Percentiles rank a stretch among this genome's conserved stretches.
phyloP scores from a whole-genome alignment of 2,329 filamentous ascomycete genomes.

The Aaosphaeria arxii region DNA sequence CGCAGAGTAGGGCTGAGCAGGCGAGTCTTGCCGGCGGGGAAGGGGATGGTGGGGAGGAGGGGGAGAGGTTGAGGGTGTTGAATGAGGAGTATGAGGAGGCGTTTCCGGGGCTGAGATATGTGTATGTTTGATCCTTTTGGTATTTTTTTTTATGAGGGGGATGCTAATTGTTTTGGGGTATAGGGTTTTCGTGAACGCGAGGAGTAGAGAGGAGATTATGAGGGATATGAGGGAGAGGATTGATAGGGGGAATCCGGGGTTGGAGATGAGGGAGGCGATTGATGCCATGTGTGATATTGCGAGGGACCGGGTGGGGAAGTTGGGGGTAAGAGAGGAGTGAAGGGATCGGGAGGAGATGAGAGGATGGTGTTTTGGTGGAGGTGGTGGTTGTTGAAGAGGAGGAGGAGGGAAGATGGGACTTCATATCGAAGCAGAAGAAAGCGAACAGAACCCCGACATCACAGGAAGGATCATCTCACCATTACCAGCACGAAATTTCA shows the following conservation, averaged over 20 bases:
- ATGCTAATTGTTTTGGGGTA: neutral
- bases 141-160: neutral
- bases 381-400: too few relatives aligned
- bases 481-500: too few relatives aligned
- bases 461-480: too few relatives aligned
- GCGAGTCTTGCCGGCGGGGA: conserved; percentile 63
- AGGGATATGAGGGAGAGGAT: conserved; percentile 77
- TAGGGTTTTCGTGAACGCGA: conserved; percentile 82
- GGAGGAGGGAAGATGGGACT: too few relatives aligned
- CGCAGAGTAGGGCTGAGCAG: conserved; percentile 78
- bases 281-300: conserved; percentile 94
- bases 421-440: too few relatives aligned
- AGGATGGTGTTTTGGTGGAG: too few relatives aligned
- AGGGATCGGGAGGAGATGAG: too few relatives aligned
- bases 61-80: conserved; percentile 55
- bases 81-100: conserved; percentile 76
- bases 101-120: conserved; percentile 82
- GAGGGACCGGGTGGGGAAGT: conserved; percentile 69
- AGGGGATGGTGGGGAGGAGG: conserved; percentile 49
- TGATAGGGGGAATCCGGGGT: conserved; percentile 59
- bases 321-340: conserved; percentile 1
- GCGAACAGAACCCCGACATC: too few relatives aligned
- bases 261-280: conserved; percentile 71
- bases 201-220: conserved; percentile 72
- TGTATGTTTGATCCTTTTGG: conserved; percentile 44